Percentiles rank a stretch among this genome's conserved stretches.
Conservation (phyloP, 768 basidiomycete genomes). For the Rhizopogon vinicolor region DNA sequence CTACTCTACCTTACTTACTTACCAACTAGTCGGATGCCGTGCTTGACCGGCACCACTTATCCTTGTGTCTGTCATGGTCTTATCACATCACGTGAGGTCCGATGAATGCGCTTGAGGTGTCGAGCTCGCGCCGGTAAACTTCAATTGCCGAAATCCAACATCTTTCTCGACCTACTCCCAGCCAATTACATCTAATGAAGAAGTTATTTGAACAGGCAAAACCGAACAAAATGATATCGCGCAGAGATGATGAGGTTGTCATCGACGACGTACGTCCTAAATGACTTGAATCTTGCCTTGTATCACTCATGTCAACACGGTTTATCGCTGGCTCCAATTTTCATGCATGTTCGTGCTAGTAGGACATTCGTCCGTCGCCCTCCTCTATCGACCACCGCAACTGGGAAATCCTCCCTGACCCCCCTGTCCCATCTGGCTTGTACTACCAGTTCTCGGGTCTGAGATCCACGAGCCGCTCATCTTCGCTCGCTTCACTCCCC, state of each 20-base stretch:
- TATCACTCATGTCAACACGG: not conserved
- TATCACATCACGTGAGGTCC: no score
- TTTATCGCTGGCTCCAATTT: not conserved
- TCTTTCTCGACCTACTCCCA: no score
- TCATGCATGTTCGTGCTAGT: not conserved
- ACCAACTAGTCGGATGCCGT: no score
- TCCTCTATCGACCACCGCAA: not conserved
- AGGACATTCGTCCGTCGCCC: not conserved
- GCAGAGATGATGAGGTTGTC: constrained; percentile 18
- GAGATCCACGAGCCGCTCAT: constrained; percentile 41
- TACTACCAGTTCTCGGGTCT: constrained; percentile 12
- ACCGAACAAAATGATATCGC: constrained; percentile 23
- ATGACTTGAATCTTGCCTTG: no score
- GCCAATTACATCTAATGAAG: constrained; percentile 37
- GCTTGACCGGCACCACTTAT: no score
- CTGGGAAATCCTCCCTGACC: not conserved
- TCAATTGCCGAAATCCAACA: no score
- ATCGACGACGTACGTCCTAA: constrained; percentile 25
- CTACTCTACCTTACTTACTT: no score
- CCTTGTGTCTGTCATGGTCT: no score
- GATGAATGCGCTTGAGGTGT: no score
- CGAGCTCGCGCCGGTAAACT: no score
- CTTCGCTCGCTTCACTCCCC: constrained; percentile 46
- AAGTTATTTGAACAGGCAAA: constrained; percentile 52
- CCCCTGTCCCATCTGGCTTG: constrained; percentile 11